Evolutionary conservation across 352 stramenopile genomes (phyloP).

Genomic region (Globisporangium mamillatum): DNA sequence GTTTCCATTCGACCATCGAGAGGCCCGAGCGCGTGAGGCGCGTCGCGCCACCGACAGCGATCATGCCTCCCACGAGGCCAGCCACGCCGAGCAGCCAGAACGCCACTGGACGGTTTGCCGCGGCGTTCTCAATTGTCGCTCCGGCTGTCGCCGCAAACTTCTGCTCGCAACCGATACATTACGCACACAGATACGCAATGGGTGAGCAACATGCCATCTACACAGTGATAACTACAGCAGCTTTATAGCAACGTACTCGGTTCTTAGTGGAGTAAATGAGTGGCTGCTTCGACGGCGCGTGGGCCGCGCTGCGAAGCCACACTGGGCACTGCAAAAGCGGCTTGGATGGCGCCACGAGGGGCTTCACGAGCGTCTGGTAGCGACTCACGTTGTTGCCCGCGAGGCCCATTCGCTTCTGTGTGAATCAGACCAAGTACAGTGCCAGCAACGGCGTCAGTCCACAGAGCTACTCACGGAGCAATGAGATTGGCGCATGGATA

Average conservation of each 20-base stretch:
- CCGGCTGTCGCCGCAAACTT: slow-evolving; percentile 44
- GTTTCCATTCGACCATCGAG: slow-evolving; percentile 98
- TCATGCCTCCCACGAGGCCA: slow-evolving; percentile 94
- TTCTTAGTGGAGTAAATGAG: slow-evolving; percentile 72
- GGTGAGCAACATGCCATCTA: background rate
- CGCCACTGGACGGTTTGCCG: slow-evolving; percentile 81
- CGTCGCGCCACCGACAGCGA: slow-evolving; percentile 96
- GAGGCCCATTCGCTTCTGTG: slow-evolving; percentile 11
- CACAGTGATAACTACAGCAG: too few species aligned
- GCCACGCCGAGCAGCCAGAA: slow-evolving; percentile 96
- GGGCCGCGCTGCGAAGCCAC: slow-evolving; percentile 34
- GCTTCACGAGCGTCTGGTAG: slow-evolving; percentile 65
- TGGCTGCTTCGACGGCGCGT: slow-evolving; percentile 32
- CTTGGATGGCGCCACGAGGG: slow-evolving; percentile 28
- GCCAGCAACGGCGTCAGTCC: background rate
- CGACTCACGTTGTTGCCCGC: slow-evolving; percentile 25
- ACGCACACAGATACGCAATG: slow-evolving; percentile 2
- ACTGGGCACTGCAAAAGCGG: slow-evolving; percentile 22
- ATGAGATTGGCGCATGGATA: background rate
- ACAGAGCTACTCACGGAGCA: background rate
- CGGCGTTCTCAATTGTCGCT: slow-evolving; percentile 78
- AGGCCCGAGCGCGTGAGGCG: slow-evolving; percentile 96
- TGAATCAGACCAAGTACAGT: background rate
- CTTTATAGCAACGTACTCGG: slow-evolving; percentile 35
- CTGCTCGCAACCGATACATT: slow-evolving; percentile 26